Conservation (phyloP, 495 filamentous ascomycete species). For the Trichoderma reesei region DNA sequence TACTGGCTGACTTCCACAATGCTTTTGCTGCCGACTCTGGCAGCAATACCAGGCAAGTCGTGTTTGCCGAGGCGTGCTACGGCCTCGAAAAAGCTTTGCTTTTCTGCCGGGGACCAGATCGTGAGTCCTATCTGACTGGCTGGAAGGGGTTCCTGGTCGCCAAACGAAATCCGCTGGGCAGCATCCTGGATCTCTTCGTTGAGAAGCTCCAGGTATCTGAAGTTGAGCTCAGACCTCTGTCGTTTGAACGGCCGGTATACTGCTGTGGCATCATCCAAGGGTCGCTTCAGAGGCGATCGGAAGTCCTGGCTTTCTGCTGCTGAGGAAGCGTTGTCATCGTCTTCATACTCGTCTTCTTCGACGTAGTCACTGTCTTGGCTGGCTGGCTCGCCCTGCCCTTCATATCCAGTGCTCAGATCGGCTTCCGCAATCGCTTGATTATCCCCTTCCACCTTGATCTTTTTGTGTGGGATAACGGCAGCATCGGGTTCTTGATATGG, state of each 20-base stretch:
- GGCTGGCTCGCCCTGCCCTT: neutral
- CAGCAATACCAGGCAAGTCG: conserved; percentile 49
- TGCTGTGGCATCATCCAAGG: neutral
- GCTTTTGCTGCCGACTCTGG: conserved; percentile 59
- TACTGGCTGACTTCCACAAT: conserved; percentile 64
- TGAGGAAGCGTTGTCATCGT: conserved; percentile 3
- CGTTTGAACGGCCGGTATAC: conserved; percentile 23
- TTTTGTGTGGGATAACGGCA: neutral
- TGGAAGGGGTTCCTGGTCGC: conserved; percentile 13
- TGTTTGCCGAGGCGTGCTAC: conserved; percentile 53
- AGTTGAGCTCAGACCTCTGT: conserved; percentile 32
- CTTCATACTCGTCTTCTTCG: conserved; percentile 10
- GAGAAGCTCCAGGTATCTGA: conserved; percentile 49
- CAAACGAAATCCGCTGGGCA: conserved; percentile 19
- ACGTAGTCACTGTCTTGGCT: conserved; percentile 1
- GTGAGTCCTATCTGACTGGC: conserved; percentile 54
- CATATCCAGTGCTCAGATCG: neutral
- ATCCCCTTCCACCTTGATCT: conserved; percentile 11
- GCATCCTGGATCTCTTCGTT: conserved; percentile 44
- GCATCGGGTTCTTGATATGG: neutral
- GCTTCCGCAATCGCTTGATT: neutral
- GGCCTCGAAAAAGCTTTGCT: conserved; percentile 54
- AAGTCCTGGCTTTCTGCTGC: neutral
- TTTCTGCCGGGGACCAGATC: conserved; percentile 61
- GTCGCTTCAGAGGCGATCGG: neutral